These are phyloP conservation scores for Cordia subcordata DNA, from an alignment of 257 asterid species.

Conservation along the genomic window DNA sequence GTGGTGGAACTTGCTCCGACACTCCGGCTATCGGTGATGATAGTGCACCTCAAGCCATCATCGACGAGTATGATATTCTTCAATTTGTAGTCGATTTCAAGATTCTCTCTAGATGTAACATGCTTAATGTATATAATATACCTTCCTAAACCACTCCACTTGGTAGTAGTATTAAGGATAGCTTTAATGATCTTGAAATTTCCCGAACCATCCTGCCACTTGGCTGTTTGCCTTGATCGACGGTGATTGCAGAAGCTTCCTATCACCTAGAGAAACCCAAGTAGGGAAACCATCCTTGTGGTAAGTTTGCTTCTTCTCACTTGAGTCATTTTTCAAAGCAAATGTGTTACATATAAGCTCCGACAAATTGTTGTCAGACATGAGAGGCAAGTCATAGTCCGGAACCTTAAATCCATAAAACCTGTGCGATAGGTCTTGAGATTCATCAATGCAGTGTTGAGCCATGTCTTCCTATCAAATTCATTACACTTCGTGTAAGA, in stretches of 20 bases:
- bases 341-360: conserved; percentile 55
- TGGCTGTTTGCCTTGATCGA: conserved; percentile 10
- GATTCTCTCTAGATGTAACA: conserved; percentile 32
- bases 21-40: conserved; percentile 71
- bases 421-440: conserved; percentile 67
- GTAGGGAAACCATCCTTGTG: conserved; percentile 20
- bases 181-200: conserved; percentile 30
- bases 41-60: conserved; percentile 55
- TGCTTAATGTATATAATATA: conserved; percentile 29
- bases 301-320: conserved; percentile 4
- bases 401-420: conserved; percentile 47
- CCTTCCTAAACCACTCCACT: conserved; percentile 22
- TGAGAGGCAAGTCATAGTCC: conserved; percentile 35
- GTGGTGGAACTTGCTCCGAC: conserved; percentile 82
- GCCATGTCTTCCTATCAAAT: conserved; percentile 68
- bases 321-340: conserved; percentile 35
- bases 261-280: conserved; percentile 22
- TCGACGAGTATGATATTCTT: conserved; percentile 70
- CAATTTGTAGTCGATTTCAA: conserved; percentile 26
- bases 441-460: conserved; percentile 67
- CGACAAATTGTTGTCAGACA: conserved; percentile 45
- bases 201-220: conserved; percentile 56
- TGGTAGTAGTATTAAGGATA: conserved; percentile 30
- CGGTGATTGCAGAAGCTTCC: conserved; percentile 25
- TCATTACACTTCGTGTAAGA: conserved; percentile 36